Base-by-base conservation (phyloP, 257 asterid genomes). In the Solanum pinnatisectum region DNA sequence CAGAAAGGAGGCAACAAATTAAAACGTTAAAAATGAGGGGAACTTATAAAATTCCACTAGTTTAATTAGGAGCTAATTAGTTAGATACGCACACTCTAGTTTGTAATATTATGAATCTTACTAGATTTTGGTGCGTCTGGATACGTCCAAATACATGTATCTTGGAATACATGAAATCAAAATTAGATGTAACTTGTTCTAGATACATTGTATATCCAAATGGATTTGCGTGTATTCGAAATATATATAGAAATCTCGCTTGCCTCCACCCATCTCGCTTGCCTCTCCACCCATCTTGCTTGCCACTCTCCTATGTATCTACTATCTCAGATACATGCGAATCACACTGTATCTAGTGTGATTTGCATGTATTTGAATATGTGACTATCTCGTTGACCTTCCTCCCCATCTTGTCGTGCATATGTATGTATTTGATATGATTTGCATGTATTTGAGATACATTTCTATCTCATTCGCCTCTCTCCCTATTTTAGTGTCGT, bases 171-270 rank as follows among this genome's bases (percentile, higher is more conserved):
- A 56, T 18, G 65, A 18, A 1, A n/a, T 56, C n/a, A 56, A 20
- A 56, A 56, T 18, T 56, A 56, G 65, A 56, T 56, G 65, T 18
- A 56, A 18, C 22, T 56, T 56, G 0, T 56, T 56, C n/a, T 56
- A 56, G 65, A 56, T 56, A 56, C 65, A 56, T 8, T 56, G 65
- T 18, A 56, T 8, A 56, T 56, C 11, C 65, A 18, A 56, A 6
- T 6, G n/a, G n/a, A 56, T 56, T 56, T 1, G 0, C n/a, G 0
- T 6, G 65, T 56, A 56, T 56, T 16, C 18, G n/a, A 0, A 16
- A 56, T 56, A 18, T 6, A 18, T 18, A 18, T 1, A 56, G 4
- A 18, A 56, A 56, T 56, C n/a, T 56, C n/a, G 0, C 11, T 18
- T 22, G 10, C 65, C 65, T 16, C 60, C 60, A 40, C 12, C 1